phyloP scores from a whole-genome alignment of 83 land plant genomes.

The Diphasiastrum complanatum region DNA sequence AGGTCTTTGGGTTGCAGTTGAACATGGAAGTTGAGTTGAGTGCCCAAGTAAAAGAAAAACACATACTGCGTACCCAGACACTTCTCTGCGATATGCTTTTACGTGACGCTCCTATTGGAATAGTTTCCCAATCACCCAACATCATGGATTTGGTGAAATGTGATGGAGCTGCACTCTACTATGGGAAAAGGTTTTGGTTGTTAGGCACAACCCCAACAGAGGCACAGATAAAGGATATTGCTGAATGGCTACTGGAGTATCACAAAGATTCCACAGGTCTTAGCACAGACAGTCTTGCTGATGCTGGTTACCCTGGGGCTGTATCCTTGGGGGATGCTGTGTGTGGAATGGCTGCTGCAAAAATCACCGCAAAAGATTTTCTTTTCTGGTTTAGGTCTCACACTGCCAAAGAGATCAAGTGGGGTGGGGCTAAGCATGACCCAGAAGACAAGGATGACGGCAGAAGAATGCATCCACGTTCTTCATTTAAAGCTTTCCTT shows the following conservation, averaged over 20 bases:
- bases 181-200: constrained; percentile 51
- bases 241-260: constrained; percentile 53
- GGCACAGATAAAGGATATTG: constrained; percentile 58
- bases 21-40: constrained; percentile 81
- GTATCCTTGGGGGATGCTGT: constrained; percentile 51
- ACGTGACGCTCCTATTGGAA: constrained; percentile 81
- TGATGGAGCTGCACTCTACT: constrained; percentile 85
- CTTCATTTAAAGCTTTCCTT: constrained; percentile 90
- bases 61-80: constrained; percentile 81
- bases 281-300: constrained; percentile 78
- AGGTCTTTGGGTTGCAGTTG: constrained; percentile 90
- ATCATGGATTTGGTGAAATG: constrained; percentile 94
- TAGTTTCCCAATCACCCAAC: constrained; percentile 74
- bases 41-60: constrained; percentile 73
- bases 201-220: constrained; percentile 74
- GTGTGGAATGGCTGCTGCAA: constrained; percentile 95
- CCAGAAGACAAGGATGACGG: constrained; percentile 79
- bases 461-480: constrained; percentile 84
- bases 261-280: constrained; percentile 91
- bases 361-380: constrained; percentile 67
- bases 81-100: constrained; percentile 91
- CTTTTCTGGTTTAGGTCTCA: constrained; percentile 97
- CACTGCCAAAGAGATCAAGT: constrained; percentile 80
- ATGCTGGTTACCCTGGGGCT: constrained; percentile 93
- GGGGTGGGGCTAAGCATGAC: constrained; percentile 96